Evolutionary conservation across 129 eudicot species (phyloP), one percentile per base, ranked within the genome.

Genomic region (Centrapalus pauciflorus): DNA sequence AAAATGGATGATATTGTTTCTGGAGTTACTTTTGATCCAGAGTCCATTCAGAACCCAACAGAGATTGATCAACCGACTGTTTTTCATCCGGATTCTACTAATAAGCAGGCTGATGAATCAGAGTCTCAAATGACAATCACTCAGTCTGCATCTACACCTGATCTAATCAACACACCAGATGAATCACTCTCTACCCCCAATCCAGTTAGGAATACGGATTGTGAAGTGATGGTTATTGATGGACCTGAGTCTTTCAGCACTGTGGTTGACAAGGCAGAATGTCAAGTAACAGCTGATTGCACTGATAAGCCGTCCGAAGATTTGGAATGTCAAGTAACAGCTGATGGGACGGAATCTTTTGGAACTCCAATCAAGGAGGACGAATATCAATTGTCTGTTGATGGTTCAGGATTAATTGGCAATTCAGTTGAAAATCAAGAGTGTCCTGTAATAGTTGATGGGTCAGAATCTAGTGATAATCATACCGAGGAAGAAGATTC

Each of bases 301-400:
- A 25, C 73, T 45, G 68, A 25, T 57, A 66, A 66, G 24, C 68
- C 73, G 46, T 74, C 73, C 55, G 79, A 66, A 66, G 54, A 38
- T 66, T 46, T 57, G 32, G 43, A n/a, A 13, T 6, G 55, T 66
- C 61, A 73, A 64, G 67, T 46, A 12, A 27, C 28, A 57, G 43
- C 17, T 34, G 73, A 75, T 33, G 74, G 62, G 52, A 20, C 61
- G 32, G 54, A 55, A 66, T 55, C 67, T 34, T 72, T 33, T 43
- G 67, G 7, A 66, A 74, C 24, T 33, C 16, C 14, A 46, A 30
- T 55, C 13, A 58, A 25, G 59, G 79, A 74, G 45, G 61, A 1
- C 55, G 67, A 74, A 46, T 11, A 54, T 60, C 37, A 71, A 66
- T 61, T 56, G 11, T 16, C 67, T 10, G 73, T 58, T 43, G 45